Conservation (phyloP, 208 protist species). For the Strigomonas galati region DNA sequence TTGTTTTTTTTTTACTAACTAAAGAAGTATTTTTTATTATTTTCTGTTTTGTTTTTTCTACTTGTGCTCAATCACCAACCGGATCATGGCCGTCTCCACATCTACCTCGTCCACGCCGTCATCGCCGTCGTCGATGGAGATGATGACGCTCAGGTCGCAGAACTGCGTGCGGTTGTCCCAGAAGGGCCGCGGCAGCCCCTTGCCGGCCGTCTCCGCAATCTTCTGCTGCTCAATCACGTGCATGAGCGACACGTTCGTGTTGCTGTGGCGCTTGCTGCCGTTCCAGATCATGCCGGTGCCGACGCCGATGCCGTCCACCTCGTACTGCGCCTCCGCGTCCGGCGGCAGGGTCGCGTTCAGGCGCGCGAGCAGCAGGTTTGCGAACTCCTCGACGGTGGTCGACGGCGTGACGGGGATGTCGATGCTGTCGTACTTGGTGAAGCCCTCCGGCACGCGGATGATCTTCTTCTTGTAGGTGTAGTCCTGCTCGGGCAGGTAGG, state of each 20-base stretch:
- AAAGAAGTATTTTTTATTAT: slow-evolving; percentile 1
- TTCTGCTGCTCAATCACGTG: slow-evolving; percentile 83
- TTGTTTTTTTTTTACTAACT: neutral
- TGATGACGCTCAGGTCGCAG: slow-evolving; percentile 68
- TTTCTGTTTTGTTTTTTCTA: slow-evolving; percentile 10
- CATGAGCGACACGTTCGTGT: slow-evolving; percentile 77
- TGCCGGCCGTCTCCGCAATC: slow-evolving; percentile 37
- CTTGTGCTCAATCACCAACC: slow-evolving; percentile 49
- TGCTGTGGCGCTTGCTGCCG: slow-evolving; percentile 55
- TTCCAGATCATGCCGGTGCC: slow-evolving; percentile 87
- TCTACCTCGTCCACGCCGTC: slow-evolving; percentile 76
- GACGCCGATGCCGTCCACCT: slow-evolving; percentile 79
- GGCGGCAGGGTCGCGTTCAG: slow-evolving; percentile 49
- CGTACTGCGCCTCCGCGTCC: slow-evolving; percentile 37
- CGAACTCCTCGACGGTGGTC: slow-evolving; percentile 78
- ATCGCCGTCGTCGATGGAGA: slow-evolving; percentile 72
- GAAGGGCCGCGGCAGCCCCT: slow-evolving; percentile 44
- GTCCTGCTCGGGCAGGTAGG: slow-evolving; percentile 85
- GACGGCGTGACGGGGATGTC: slow-evolving; percentile 46
- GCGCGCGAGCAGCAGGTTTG: slow-evolving; percentile 33
- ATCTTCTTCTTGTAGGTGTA: slow-evolving; percentile 86
- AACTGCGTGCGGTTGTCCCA: slow-evolving; percentile 81
- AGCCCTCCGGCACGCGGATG: slow-evolving; percentile 73
- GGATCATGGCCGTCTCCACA: slow-evolving; percentile 78
- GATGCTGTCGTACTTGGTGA: slow-evolving; percentile 88